These are phyloP conservation scores for Fragosphaeria purpurea DNA, from an alignment of 2,329 filamentous ascomycete genomes.

Conservation along the genomic window DNA sequence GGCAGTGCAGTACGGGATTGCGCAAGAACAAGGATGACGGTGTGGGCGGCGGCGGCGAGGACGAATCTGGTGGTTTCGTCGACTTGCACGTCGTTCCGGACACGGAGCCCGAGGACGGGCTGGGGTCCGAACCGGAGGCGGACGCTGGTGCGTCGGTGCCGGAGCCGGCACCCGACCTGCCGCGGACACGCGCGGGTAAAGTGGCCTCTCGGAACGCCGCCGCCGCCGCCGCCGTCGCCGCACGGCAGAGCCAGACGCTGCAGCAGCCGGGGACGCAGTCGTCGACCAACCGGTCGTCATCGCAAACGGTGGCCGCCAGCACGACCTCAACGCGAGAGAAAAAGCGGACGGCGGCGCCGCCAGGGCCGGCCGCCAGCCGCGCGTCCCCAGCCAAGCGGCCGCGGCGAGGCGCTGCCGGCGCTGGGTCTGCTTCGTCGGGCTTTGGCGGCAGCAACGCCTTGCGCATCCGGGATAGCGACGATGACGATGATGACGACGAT, in stretches of 20 bases:
- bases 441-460: background rate
- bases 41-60: conserved; percentile 1
- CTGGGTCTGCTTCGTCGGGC: background rate
- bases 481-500: conserved; percentile 20
- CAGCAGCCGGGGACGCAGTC: conserved; percentile 16
- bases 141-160: conserved; percentile 9
- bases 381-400: conserved; percentile 13
- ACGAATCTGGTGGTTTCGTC: background rate
- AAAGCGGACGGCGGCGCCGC: conserved; percentile 19
- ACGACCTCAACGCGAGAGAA: conserved; percentile 1
- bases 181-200: conserved; percentile 23
- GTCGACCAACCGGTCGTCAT: conserved; percentile 7
- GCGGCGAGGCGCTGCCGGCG: conserved; percentile 14
- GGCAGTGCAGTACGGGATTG: no score
- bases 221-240: no score
- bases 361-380: conserved; percentile 20
- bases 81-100: conserved; percentile 5
- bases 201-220: conserved; percentile 20
- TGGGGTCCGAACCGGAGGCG: conserved; percentile 3
- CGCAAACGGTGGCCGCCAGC: background rate
- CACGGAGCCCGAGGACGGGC: conserved; percentile 15
- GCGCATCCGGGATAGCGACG: conserved; percentile 16
- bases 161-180: conserved; percentile 15
- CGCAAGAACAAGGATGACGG: no score
- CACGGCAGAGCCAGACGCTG: conserved; percentile 9